Base-by-base conservation (phyloP, 2,329 filamentous ascomycete species). In the Fonsecaea pedrosoi region DNA sequence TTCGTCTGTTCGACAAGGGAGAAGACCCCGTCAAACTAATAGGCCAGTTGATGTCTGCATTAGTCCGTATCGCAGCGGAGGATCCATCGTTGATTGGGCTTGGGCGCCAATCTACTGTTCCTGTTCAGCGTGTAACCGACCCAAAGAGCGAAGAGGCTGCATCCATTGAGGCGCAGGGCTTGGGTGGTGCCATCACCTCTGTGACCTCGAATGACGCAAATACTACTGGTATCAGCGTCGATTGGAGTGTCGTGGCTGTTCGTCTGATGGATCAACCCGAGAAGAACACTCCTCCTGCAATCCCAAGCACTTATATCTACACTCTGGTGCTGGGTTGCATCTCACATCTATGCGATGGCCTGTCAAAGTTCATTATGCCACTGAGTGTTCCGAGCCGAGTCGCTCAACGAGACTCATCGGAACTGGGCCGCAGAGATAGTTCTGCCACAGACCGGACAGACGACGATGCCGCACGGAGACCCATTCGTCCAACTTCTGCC, bases 271-370 rank as follows among this genome's bases (percentile, higher is more conserved):
- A 99, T 73, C 92, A 97, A 70, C 86, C 98, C 21, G 95, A 99
- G 80, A 99, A 98, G 77, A 87, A 88, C 0, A 94, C 97, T 56
- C 86, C 94, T 0, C 93, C 94, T 3, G 73, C 82, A 0, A 86
- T 96, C 25, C 95, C 95, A 0, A 94, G 97, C 68, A 97, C 95
- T 0, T 99, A 99, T 74, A 86, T 97, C 7, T 98, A 97, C 79
- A 92, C 91, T 69, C 83, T 99, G 56, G 91, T 94, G 1, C 81
- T 99, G 50, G 90, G 92, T 2, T 98, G 94, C 74, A 90, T 99
- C 67, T 94, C 91, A 54, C 92, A 89, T 1, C 86, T 99, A 58
- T 96, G 94, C 0, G 95, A 99, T 75, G 93, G 92, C 1, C 83
- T 99, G 18, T 95, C 94, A 35, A 97, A 94, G 76, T 96, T 97